Evolutionary conservation across 2,329 filamentous ascomycete species (phyloP).

Genomic region (Hymenoscyphus linearis): DNA sequence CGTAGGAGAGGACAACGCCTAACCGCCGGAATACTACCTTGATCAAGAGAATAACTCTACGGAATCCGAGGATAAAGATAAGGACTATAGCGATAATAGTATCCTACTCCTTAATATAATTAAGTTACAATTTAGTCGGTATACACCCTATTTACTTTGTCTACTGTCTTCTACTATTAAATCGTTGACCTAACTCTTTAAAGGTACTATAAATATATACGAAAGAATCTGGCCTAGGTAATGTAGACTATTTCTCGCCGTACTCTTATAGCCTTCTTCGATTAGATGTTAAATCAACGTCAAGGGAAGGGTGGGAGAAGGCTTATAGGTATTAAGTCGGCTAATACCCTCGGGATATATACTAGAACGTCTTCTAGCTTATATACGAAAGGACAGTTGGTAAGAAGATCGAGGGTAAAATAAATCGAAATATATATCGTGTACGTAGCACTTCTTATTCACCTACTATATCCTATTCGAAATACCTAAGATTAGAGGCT

Average conservation of each 20-base stretch:
- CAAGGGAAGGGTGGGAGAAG: slow-evolving; percentile 10
- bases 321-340: slow-evolving; percentile 9
- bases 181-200: slow-evolving; percentile 11
- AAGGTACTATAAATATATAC: too few relatives aligned
- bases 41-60: not conserved
- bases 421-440: slow-evolving; percentile 18
- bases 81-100: too few relatives aligned
- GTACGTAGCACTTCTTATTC: slow-evolving; percentile 15
- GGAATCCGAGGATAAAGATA: not conserved
- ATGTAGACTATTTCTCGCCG: not conserved
- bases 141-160: not conserved
- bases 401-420: slow-evolving; percentile 19
- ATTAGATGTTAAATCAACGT: slow-evolving; percentile 3
- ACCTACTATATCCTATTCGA: slow-evolving; percentile 8
- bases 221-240: too few relatives aligned
- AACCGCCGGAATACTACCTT: not conserved
- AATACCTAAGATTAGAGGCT: slow-evolving; percentile 12
- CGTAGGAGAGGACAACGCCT: not conserved
- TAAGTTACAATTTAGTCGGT: not conserved
- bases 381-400: slow-evolving; percentile 22
- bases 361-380: slow-evolving; percentile 29
- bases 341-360: slow-evolving; percentile 26
- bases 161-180: slow-evolving; percentile 12
- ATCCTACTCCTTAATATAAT: too few relatives aligned
- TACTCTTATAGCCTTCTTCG: slow-evolving; percentile 3